phyloP scores from a whole-genome alignment of 2,329 filamentous ascomycete genomes.

The Sporothrix protearum region DNA sequence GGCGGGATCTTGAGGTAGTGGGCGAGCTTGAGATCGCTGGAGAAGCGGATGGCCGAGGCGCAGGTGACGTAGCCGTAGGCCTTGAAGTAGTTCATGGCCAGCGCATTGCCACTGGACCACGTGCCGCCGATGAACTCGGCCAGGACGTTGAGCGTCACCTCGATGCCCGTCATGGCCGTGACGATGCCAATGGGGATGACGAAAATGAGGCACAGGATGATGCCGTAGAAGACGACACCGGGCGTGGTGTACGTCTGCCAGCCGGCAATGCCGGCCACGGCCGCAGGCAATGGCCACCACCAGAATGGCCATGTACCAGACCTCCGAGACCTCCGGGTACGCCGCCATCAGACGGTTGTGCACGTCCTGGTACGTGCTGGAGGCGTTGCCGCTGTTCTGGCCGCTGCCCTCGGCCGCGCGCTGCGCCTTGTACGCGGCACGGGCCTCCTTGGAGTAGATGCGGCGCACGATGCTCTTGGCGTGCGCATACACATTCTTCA shows the following conservation, averaged over 20 bases:
- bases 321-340: constrained; percentile 51
- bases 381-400: not conserved
- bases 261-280: constrained; percentile 44
- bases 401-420: not conserved
- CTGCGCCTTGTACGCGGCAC: not conserved
- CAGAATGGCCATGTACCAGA: constrained; percentile 50
- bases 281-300: constrained; percentile 45
- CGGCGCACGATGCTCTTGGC: not conserved
- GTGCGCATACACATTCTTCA: constrained; percentile 15
- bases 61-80: constrained; percentile 26
- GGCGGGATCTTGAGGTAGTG: constrained; percentile 37
- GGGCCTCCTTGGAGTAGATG: not conserved
- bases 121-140: constrained; percentile 54
- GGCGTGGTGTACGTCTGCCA: constrained; percentile 52
- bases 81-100: constrained; percentile 56
- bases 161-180: constrained; percentile 51
- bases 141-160: constrained; percentile 52
- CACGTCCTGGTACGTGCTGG: constrained; percentile 35
- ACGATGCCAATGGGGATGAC: constrained; percentile 52
- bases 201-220: constrained; percentile 49
- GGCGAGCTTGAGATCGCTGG: constrained; percentile 33
- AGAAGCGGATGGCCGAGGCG: constrained; percentile 30
- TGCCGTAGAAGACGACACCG: constrained; percentile 50
- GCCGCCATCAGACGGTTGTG: constrained; percentile 47
- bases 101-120: constrained; percentile 47